Percentiles rank a stretch among this genome's conserved stretches.
Evolutionary conservation across 768 basidiomycete species (phyloP).

Genomic region (Collybiopsis confluens): DNA sequence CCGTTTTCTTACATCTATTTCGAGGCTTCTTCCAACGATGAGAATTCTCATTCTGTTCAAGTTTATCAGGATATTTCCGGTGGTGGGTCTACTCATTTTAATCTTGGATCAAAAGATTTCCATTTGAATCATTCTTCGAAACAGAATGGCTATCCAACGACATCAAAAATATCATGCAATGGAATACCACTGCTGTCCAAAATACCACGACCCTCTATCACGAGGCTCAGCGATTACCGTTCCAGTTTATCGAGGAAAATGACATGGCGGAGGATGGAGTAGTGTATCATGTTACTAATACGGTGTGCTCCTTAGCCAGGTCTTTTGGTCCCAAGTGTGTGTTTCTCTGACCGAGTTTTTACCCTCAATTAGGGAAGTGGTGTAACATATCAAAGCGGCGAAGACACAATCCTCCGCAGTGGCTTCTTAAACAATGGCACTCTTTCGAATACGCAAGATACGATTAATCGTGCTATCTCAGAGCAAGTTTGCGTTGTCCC

Average conservation of each 20-base stretch:
- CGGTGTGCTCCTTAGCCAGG: background rate
- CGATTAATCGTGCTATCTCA: conserved; percentile 9
- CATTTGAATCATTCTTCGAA: background rate
- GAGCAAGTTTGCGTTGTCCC: background rate
- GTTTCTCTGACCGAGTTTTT: background rate
- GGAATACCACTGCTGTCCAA: conserved; percentile 12
- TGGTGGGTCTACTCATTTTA: conserved; percentile 14
- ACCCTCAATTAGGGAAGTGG: background rate
- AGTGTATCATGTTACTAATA: conserved; percentile 8
- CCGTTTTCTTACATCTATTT: conserved; percentile 28
- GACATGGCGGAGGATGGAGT: conserved; percentile 11
- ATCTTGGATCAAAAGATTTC: background rate
- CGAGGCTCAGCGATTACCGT: conserved; percentile 1
- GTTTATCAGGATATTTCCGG: conserved; percentile 25
- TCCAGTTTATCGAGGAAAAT: conserved; percentile 7
- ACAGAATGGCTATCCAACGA: conserved; percentile 12
- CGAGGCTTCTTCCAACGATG: conserved; percentile 18
- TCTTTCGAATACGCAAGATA: conserved; percentile 5
- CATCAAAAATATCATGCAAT: conserved; percentile 1
- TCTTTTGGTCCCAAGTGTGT: background rate
- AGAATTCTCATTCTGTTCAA: conserved; percentile 19
- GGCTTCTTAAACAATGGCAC: conserved; percentile 7
- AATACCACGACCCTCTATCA: conserved; percentile 8
- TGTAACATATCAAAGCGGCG: conserved; percentile 9
- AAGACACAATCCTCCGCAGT: conserved; percentile 7